Base-by-base conservation (phyloP, 768 basidiomycete genomes). In the Cystofilobasidium capitatum region DNA sequence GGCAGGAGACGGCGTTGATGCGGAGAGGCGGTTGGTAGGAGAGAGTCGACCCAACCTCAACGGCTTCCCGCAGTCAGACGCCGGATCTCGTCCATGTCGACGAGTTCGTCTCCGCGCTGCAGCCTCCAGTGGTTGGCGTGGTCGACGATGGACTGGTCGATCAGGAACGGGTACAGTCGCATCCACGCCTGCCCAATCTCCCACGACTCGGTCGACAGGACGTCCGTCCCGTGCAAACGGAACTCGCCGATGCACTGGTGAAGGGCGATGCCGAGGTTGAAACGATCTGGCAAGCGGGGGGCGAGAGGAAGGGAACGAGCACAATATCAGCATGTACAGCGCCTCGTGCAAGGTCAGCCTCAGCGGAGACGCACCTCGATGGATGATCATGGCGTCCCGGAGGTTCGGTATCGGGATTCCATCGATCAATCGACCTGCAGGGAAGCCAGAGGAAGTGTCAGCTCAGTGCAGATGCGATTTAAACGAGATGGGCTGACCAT, bases 201-300 rank as follows among this genome's bases (percentile, higher is more conserved):
- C 63, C 63, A 64, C 0, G 63, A 51, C 37, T 42, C 51, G n/a
- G 63, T 26, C 0, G 14, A 20, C 37, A 64, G 49, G 16, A 55
- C 51, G 29, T 64, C 63, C 20, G 37, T 36, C 9, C 63, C 63
- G 63, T 64, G 51, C 37, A 64, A 55, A 26, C 37, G 39, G 63
- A 55, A 64, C 36, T 64, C 54, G 24, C 35, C 39, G 26, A 64
- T 55, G n/a, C 54, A 29, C 12, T 29, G 36, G 51, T 64, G 63
- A 2, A 64, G 63, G 22, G 63, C 63, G 39, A 54, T 24, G 51
- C 63, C 63, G 63, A 64, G 63, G 29, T 64, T 54, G 51, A 64
- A 64, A 4, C 31, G 36, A 17, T 64, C 63, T 59, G 40, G 7
- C 33, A 29, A 20, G 26, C n/a, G 36, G 10, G 36, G 36, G 26